Conservation (phyloP, 306 rosid genomes). For the Cucurbita ficifolia region DNA sequence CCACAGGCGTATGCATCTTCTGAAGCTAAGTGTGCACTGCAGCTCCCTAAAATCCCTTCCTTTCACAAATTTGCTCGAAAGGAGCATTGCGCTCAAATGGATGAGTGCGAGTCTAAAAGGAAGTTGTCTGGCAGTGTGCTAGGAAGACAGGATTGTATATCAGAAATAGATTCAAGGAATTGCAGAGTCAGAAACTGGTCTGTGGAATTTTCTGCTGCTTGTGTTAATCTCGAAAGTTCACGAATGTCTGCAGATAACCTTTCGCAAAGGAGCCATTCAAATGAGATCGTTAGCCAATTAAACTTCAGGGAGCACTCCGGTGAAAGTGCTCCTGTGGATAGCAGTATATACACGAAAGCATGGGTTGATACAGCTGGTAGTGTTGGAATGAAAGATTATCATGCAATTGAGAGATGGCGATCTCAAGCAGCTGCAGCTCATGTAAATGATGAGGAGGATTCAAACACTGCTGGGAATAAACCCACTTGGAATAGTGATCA, state of each 20-base stretch:
- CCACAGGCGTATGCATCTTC: constrained; percentile 90
- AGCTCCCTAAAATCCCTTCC: constrained; percentile 97
- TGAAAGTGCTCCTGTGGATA: constrained; percentile 85
- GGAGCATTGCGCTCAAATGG: constrained; percentile 60
- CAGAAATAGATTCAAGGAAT: constrained; percentile 94
- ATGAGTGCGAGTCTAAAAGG: constrained; percentile 61
- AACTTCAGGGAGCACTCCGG: constrained; percentile 92
- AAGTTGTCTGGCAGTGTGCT: constrained; percentile 73
- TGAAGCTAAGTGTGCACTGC: constrained; percentile 68
- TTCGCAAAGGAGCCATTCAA: constrained; percentile 85
- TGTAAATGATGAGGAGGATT: constrained; percentile 81
- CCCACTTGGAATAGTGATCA: constrained; percentile 63
- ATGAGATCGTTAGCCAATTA: constrained; percentile 70
- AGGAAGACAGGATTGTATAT: constrained; percentile 89
- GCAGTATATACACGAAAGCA: constrained; percentile 83
- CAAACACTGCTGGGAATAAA: constrained; percentile 61
- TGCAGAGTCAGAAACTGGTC: constrained; percentile 98
- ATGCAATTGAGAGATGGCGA: constrained; percentile 98
- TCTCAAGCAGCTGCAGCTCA: constrained; percentile 92
- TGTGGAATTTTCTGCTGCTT: constrained; percentile 83
- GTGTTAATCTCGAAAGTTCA: constrained; percentile 72
- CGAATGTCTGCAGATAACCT: constrained; percentile 69
- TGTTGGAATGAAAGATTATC: constrained; percentile 68
- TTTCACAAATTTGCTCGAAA: constrained; percentile 89
- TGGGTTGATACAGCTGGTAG: constrained; percentile 94